Evolutionary conservation across 352 stramenopile genomes (phyloP).

Genomic region (Aphanomyces astaci): DNA sequence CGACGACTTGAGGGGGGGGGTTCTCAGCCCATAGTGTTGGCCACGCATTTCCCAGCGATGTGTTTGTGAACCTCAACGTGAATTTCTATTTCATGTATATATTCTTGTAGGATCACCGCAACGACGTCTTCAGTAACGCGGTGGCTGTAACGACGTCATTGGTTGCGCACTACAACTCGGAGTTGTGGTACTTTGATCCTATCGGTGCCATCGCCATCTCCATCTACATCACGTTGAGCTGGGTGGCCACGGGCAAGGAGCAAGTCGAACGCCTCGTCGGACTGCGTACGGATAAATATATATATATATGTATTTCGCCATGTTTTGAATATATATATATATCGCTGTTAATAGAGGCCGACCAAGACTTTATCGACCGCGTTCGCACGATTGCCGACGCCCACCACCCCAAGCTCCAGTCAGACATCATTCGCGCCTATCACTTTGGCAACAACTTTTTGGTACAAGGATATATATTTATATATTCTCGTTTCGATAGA

Average conservation of each 20-base stretch:
- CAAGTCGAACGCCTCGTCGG: constrained; percentile 89
- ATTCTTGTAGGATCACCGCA: constrained; percentile 90
- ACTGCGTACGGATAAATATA: constrained; percentile 77
- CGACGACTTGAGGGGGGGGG: too few species aligned
- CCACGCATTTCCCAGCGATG: too few species aligned
- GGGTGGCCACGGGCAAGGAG: constrained; percentile 92
- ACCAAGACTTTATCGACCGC: constrained; percentile 91
- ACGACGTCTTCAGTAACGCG: constrained; percentile 93
- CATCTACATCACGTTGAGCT: constrained; percentile 94
- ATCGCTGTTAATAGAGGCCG: constrained; percentile 81
- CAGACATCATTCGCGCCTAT: constrained; percentile 92
- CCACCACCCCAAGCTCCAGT: constrained; percentile 83
- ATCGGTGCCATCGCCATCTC: constrained; percentile 93
- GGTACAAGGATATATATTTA: too few species aligned
- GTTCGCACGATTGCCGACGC: constrained; percentile 80
- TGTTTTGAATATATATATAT: too few species aligned
- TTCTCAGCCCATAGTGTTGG: too few species aligned
- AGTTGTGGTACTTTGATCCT: constrained; percentile 91
- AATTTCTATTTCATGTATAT: background rate
- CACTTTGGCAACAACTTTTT: constrained; percentile 97
- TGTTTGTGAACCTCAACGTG: background rate
- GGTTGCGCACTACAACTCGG: constrained; percentile 46
- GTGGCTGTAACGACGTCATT: constrained; percentile 83
- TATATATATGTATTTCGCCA: too few species aligned
- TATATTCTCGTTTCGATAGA: too few species aligned